A percentile compares a stretch with the other conserved stretches of the same genome.
Evolutionary conservation across 345 rosid species (phyloP).

Genomic region (Populus deltoides): DNA sequence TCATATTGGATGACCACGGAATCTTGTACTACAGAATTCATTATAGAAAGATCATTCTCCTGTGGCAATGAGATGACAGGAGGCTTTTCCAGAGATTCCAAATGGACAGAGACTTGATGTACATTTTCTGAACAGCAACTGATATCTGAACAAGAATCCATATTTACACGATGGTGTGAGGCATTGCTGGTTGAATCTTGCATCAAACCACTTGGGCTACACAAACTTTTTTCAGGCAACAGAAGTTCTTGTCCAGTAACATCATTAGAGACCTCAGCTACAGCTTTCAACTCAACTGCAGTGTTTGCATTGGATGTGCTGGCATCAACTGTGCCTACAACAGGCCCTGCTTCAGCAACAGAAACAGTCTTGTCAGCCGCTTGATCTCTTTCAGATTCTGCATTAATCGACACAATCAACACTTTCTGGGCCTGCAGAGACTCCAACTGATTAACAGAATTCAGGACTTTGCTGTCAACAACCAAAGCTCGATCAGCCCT

Average conservation of each 20-base stretch:
- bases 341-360: conserved; percentile 23
- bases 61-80: conserved; percentile 18
- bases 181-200: conserved; percentile 31
- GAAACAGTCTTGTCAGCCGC: conserved; percentile 18
- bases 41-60: conserved; percentile 25
- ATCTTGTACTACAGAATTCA: conserved; percentile 24
- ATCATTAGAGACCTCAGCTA: conserved; percentile 25
- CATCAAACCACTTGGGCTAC: conserved; percentile 28
- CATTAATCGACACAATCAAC: conserved; percentile 25
- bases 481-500: conserved; percentile 18
- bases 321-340: conserved; percentile 20
- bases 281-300: conserved; percentile 27
- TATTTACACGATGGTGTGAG: conserved; percentile 31
- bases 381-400: conserved; percentile 26
- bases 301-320: conserved; percentile 26
- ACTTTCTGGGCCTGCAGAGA: conserved; percentile 24
- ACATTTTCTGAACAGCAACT: conserved; percentile 20
- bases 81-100: conserved; percentile 30
- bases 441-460: conserved; percentile 28
- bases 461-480: conserved; percentile 20
- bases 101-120: conserved; percentile 36
- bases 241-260: conserved; percentile 20
- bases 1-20: conserved; percentile 31
- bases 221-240: conserved; percentile 21
- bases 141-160: conserved; percentile 33